Conservation (phyloP, 2,329 filamentous ascomycete species). For the Thyridium curvatum region DNA sequence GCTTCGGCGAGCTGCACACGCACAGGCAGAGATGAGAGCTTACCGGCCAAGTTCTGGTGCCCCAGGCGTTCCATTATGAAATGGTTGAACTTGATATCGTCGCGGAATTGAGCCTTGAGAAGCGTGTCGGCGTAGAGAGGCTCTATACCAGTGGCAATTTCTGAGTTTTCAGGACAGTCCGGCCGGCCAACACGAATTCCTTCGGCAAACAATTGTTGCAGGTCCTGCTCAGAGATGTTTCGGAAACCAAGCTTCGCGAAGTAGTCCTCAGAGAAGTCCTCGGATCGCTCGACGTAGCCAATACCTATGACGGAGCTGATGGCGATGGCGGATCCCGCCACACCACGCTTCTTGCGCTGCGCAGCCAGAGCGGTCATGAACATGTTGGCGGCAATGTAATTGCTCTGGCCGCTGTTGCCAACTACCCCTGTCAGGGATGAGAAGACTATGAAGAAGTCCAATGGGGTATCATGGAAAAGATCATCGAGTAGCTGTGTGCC, state of each 20-base stretch:
- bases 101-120: background rate
- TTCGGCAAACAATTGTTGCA: conserved; percentile 35
- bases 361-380: conserved; percentile 27
- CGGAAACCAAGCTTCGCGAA: conserved; percentile 6
- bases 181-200: conserved; percentile 26
- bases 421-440: conserved; percentile 17
- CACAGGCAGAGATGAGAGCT: background rate
- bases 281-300: conserved; percentile 28
- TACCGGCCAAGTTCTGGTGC: no score
- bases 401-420: conserved; percentile 26
- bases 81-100: conserved; percentile 2
- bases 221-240: conserved; percentile 23
- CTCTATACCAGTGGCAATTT: conserved; percentile 17
- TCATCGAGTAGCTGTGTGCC: conserved; percentile 16
- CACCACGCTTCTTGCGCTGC: conserved; percentile 26
- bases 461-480: conserved; percentile 8
- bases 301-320: conserved; percentile 31
- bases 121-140: conserved; percentile 1
- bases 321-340: conserved; percentile 28
- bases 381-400: conserved; percentile 34
- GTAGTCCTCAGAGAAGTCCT: conserved; percentile 4
- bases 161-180: conserved; percentile 9
- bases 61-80: background rate
- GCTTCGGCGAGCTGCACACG: background rate
- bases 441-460: conserved; percentile 23